These are phyloP conservation scores for Trypanosoma caninum DNA, from an alignment of 208 protist genomes.

Conservation along the genomic window DNA sequence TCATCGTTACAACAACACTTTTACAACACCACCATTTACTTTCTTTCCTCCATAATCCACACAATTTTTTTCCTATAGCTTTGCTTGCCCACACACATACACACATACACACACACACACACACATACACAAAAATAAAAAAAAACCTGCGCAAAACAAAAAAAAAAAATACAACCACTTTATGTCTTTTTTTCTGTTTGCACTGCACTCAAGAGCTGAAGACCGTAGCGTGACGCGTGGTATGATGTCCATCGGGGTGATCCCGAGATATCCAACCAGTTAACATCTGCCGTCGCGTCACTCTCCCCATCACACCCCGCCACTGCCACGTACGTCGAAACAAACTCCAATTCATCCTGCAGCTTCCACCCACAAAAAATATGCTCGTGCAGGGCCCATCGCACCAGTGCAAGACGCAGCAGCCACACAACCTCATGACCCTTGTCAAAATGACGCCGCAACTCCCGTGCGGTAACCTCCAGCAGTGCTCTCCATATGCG, in stretches of 20 bases:
- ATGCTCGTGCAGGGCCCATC: slow-evolving; percentile 28
- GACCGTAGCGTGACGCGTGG: slow-evolving; percentile 59
- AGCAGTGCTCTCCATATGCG: slow-evolving; percentile 37
- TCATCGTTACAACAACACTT: too few relatives aligned
- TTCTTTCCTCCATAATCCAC: not conserved
- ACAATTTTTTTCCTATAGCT: not conserved
- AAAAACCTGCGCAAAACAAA: not conserved
- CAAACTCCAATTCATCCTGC: slow-evolving; percentile 57
- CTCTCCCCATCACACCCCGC: not conserved
- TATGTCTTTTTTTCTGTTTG: not conserved
- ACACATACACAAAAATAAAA: not conserved
- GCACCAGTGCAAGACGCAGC: slow-evolving; percentile 55
- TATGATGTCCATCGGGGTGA: slow-evolving; percentile 48
- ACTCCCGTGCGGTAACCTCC: slow-evolving; percentile 34
- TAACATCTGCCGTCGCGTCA: not conserved
- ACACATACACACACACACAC: not conserved
- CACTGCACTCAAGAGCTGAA: slow-evolving; percentile 33
- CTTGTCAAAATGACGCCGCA: slow-evolving; percentile 59
- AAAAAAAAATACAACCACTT: not conserved
- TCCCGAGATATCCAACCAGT: slow-evolving; percentile 38
- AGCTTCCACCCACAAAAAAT: slow-evolving; percentile 41
- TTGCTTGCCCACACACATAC: slow-evolving; percentile 4
- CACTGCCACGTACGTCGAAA: slow-evolving; percentile 25
- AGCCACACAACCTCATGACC: slow-evolving; percentile 74
- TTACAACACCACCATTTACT: not conserved